phyloP scores from a whole-genome alignment of 352 stramenopile species.

The Phytophthora uliginosa region DNA sequence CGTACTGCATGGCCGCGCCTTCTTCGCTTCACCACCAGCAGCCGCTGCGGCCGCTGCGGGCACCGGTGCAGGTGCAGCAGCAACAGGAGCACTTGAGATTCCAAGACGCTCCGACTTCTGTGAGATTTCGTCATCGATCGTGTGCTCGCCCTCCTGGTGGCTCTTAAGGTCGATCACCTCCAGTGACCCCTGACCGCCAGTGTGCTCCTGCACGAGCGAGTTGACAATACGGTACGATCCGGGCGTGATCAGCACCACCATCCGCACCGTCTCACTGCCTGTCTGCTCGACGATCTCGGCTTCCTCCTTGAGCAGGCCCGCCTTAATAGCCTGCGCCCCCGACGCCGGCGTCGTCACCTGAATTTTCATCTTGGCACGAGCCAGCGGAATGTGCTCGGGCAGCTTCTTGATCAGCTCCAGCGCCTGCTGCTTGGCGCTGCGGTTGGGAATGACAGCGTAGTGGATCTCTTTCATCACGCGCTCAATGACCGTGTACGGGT shows the following conservation, averaged over 20 bases:
- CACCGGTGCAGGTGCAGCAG: slow-evolving; percentile 10
- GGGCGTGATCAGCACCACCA: slow-evolving; percentile 82
- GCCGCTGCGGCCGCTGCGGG: slow-evolving; percentile 16
- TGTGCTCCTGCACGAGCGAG: slow-evolving; percentile 74
- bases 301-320: slow-evolving; percentile 65
- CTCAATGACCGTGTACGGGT: slow-evolving; percentile 97
- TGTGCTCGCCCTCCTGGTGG: slow-evolving; percentile 92
- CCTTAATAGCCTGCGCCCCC: slow-evolving; percentile 67
- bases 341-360: slow-evolving; percentile 72
- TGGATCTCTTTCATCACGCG: slow-evolving; percentile 97
- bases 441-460: slow-evolving; percentile 96
- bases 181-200: slow-evolving; percentile 62
- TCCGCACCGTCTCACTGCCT: slow-evolving; percentile 60
- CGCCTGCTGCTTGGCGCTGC: slow-evolving; percentile 97
- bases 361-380: slow-evolving; percentile 98
- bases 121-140: slow-evolving; percentile 94
- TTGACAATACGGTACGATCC: slow-evolving; percentile 83
- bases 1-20: slow-evolving; percentile 89
- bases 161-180: slow-evolving; percentile 96
- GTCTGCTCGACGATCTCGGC: slow-evolving; percentile 77
- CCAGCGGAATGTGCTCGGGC: slow-evolving; percentile 94
- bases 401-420: slow-evolving; percentile 98
- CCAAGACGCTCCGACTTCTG: slow-evolving; percentile 84
- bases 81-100: slow-evolving; percentile 37
- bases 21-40: slow-evolving; percentile 43